Conservation (phyloP, 2,329 filamentous ascomycete species). For the Botryotinia narcissicola region DNA sequence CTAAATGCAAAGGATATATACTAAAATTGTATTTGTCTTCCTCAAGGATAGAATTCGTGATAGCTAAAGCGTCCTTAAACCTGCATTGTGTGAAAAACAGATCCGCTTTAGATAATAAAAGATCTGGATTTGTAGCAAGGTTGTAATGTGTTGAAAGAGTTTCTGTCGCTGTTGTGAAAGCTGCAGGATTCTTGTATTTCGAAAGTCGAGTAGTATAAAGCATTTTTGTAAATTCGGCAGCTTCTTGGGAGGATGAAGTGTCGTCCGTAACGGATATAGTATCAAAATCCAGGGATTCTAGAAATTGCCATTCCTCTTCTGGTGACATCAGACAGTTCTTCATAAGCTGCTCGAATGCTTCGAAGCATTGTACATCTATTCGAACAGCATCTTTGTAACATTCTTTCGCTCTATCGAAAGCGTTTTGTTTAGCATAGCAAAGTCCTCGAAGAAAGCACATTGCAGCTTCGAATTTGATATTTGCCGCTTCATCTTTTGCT, state of each 20-base stretch:
- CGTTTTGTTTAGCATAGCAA: conserved; percentile 95
- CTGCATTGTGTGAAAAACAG: conserved; percentile 92
- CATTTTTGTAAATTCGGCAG: conserved; percentile 90
- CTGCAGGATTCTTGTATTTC: conserved; percentile 85
- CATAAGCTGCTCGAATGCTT: conserved; percentile 97
- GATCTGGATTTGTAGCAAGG: conserved; percentile 79
- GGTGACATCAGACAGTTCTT: conserved; percentile 88
- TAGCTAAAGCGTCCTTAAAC: conserved; percentile 79
- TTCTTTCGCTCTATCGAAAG: conserved; percentile 94
- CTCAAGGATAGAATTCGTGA: conserved; percentile 80
- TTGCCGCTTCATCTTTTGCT: conserved; percentile 64
- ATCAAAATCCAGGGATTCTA: conserved; percentile 82
- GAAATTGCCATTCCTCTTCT: conserved; percentile 67
- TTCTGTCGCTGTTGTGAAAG: conserved; percentile 83
- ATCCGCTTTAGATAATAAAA: conserved; percentile 85
- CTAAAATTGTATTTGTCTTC: conserved; percentile 86
- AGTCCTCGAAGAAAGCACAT: conserved; percentile 96
- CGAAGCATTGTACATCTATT: conserved; percentile 97
- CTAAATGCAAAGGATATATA: conserved; percentile 86
- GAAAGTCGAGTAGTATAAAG: conserved; percentile 93
- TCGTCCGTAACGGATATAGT: conserved; percentile 67
- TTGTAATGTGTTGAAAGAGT: conserved; percentile 92
- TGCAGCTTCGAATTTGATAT: conserved; percentile 85
- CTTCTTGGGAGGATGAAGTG: conserved; percentile 71
- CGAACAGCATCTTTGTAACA: conserved; percentile 97